phyloP scores from a whole-genome alignment of 2,329 filamentous ascomycete genomes.

The Zasmidium citrigriseum region DNA sequence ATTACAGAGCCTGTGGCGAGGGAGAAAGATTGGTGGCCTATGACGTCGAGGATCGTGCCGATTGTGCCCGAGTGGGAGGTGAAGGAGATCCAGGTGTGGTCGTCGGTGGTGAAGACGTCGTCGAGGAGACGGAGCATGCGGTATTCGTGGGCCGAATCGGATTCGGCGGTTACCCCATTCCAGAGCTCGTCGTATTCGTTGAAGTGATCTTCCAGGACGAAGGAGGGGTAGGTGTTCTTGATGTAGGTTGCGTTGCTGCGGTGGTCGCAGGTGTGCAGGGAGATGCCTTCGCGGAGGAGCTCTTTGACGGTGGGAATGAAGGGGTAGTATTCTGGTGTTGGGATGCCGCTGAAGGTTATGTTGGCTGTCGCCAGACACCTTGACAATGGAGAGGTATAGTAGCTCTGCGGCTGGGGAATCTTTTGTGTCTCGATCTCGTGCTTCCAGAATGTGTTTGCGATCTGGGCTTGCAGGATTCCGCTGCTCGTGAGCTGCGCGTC shows the following conservation, averaged over 20 bases:
- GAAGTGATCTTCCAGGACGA: conserved; percentile 62
- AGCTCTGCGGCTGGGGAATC: conserved; percentile 63
- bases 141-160: conserved; percentile 52
- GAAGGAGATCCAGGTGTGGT: conserved; percentile 58
- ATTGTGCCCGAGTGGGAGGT: conserved; percentile 64
- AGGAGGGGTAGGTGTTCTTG: conserved; percentile 53
- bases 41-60: conserved; percentile 51
- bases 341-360: conserved; percentile 60
- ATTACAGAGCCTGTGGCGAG: conserved; percentile 69
- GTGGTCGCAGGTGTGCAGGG: conserved; percentile 68
- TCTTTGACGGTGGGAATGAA: conserved; percentile 67
- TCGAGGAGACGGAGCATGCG: conserved; percentile 56
- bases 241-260: conserved; percentile 60
- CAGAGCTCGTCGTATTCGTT: conserved; percentile 59
- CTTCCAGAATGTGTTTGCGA: conserved; percentile 63
- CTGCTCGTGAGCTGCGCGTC: conserved; percentile 62
- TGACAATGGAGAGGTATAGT: conserved; percentile 65
- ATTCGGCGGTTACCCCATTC: conserved; percentile 53
- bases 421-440: conserved; percentile 54
- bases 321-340: conserved; percentile 52
- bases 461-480: conserved; percentile 59
- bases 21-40: conserved; percentile 63
- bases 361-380: conserved; percentile 65
- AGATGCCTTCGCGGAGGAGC: conserved; percentile 65
- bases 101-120: conserved; percentile 57